phyloP scores from a whole-genome alignment of 2,329 filamentous ascomycete species.

The Botrytis sinoallii region DNA sequence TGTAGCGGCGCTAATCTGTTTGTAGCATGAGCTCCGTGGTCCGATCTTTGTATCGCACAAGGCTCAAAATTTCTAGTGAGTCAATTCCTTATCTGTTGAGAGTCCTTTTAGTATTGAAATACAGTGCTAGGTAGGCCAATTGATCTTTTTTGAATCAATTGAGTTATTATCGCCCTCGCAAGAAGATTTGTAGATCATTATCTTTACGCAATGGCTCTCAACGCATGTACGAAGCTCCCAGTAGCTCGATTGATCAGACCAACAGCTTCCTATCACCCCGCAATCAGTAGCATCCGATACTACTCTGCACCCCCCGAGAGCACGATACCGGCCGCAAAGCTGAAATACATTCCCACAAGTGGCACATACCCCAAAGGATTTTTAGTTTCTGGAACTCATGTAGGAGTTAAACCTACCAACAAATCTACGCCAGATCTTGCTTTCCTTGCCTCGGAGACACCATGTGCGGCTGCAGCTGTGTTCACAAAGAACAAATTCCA shows the following conservation, averaged over 20 bases:
- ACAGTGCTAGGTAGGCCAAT: constrained; percentile 3
- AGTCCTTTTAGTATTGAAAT: constrained; percentile 1
- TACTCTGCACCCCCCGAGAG: constrained; percentile 60
- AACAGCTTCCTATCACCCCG: constrained; percentile 26
- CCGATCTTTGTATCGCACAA: constrained; percentile 12
- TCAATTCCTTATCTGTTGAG: constrained; percentile 13
- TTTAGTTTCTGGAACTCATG: constrained; percentile 78
- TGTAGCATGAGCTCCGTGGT: constrained; percentile 7
- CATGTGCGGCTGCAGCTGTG: constrained; percentile 84
- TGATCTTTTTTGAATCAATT: neutral
- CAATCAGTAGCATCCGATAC: constrained; percentile 37
- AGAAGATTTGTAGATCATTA: neutral
- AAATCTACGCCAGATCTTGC: constrained; percentile 89
- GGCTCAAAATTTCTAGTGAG: constrained; percentile 13
- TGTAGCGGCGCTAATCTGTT: neutral
- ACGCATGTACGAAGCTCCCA: constrained; percentile 26
- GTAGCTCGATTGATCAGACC: constrained; percentile 31
- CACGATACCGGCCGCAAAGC: constrained; percentile 72
- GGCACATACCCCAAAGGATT: constrained; percentile 92
- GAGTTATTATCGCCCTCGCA: neutral
- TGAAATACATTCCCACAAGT: constrained; percentile 81
- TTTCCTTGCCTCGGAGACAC: constrained; percentile 79
- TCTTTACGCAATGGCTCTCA: constrained; percentile 33
- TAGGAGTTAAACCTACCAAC: constrained; percentile 91
- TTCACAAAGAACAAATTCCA: constrained; percentile 99